These are phyloP conservation scores for Chrysoporthe puriensis DNA, from an alignment of 2,329 filamentous ascomycete species.

Conservation along the genomic window DNA sequence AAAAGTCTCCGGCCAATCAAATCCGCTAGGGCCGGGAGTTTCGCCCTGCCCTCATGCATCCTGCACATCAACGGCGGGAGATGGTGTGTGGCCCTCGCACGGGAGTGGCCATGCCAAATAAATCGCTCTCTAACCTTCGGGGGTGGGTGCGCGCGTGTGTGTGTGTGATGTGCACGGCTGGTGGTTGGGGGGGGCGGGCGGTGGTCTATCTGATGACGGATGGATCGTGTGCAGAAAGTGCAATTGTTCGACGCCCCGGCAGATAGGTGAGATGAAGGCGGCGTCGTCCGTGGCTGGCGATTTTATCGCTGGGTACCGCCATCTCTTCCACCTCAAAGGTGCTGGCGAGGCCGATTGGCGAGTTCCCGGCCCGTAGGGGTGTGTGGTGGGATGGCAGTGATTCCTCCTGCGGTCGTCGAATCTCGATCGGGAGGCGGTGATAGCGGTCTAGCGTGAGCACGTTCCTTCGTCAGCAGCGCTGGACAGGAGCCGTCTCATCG, in stretches of 20 bases:
- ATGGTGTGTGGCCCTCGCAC: constrained; percentile 1
- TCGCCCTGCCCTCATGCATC: neutral
- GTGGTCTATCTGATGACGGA: neutral
- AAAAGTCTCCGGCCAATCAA: constrained; percentile 7
- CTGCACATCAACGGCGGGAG: neutral
- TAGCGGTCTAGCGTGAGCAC: neutral
- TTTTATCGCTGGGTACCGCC: neutral
- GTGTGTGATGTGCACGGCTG: neutral
- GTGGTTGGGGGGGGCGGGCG: neutral
- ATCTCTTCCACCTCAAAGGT: neutral
- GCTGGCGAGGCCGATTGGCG: constrained; percentile 5
- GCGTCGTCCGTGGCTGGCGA: neutral
- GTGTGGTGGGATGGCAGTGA: neutral
- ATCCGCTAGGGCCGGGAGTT: neutral
- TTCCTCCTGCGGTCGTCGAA: neutral
- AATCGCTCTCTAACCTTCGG: neutral
- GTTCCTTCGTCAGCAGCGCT: neutral
- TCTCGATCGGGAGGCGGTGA: neutral
- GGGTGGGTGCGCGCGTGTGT: neutral
- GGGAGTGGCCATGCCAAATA: neutral
- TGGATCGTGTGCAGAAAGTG: neutral
- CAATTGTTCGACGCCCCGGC: neutral
- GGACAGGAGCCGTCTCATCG: neutral
- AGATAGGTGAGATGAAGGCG: neutral
- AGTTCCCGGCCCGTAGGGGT: neutral